Evolutionary conservation across 306 rosid species (phyloP), one percentile per base, ranked within the genome.

Genomic region (Trifolium repens): DNA sequence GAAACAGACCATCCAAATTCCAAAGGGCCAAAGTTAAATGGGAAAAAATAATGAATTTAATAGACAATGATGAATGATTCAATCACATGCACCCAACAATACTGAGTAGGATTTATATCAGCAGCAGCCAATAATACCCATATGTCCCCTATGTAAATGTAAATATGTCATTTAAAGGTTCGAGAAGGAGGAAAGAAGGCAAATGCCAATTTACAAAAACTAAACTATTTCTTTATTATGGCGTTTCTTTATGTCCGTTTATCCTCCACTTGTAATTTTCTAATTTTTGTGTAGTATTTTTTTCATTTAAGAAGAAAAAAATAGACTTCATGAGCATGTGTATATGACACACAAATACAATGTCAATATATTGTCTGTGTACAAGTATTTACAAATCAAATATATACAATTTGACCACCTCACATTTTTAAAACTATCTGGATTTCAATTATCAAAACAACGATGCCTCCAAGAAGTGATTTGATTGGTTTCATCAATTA

Each of bases 1-100:
- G 40, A 12, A 50, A 61, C 39, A 58, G 43, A 62, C 57, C 14
- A n/a, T 24, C 39, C 24, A 60, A 69, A 24, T 24, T 57, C 54
- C 40, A 71, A 71, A 27, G 43, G 16, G 62, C 8, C 69, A 65
- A 64, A 64, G 43, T 43, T 72, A 62, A 55, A 68, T 5, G 10
- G 37, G 35, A 79, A 64, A 64, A 72, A 32, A 67, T 59, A 67
- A 57, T 43, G 32, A 65, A 22, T 37, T 59, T 32, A 40, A 17
- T 5, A 34, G 19, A 57, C 55, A 8, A 49, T 14, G 54, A 9
- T 43, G 13, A 46, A 34, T 5, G 15, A 63, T 49, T 69, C 43
- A 17, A 9, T 12, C 37, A 67, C 72, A 67, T 35, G 65, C 68
- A 24, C 9, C 37, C 61, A 54, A 67, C 22, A 67, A 58, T 32